Evolutionary conservation across 2,329 filamentous ascomycete genomes (phyloP).

Genomic region (Aspergillus eucalypticola): DNA sequence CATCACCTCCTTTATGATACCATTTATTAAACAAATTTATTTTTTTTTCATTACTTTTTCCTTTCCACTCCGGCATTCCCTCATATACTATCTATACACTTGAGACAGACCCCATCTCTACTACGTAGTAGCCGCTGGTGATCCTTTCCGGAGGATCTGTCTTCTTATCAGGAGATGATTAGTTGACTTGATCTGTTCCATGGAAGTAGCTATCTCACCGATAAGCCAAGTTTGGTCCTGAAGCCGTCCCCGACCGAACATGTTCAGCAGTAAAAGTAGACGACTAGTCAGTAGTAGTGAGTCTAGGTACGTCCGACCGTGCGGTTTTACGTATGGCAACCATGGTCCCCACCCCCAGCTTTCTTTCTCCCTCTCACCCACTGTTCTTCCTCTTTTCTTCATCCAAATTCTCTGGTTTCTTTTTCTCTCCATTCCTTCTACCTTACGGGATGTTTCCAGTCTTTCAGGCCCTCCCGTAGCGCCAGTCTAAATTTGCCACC

Average conservation of each 20-base stretch:
- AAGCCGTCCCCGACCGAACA: background rate
- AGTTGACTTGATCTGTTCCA: background rate
- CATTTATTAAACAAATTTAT: background rate
- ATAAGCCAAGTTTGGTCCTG: conserved; percentile 1
- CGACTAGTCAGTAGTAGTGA: too few relatives aligned
- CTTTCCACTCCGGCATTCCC: background rate
- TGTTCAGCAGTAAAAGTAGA: background rate
- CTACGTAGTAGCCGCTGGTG: too few relatives aligned
- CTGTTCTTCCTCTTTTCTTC: background rate
- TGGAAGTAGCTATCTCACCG: conserved; percentile 4
- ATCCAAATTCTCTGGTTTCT: background rate
- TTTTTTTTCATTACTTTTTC: background rate
- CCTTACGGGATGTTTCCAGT: background rate
- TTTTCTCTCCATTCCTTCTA: background rate
- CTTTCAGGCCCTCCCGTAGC: conserved; percentile 8
- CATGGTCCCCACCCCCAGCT: conserved; percentile 8
- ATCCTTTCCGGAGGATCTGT: background rate
- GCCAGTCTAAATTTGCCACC: conserved; percentile 8
- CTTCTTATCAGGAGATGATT: background rate
- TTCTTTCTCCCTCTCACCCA: background rate
- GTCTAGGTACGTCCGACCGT: background rate
- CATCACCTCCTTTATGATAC: background rate
- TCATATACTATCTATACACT: background rate
- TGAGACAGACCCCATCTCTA: too few relatives aligned
- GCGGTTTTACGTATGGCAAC: conserved; percentile 1